Conservation (phyloP, 140 eudicot species). For the Anethum foeniculum region DNA sequence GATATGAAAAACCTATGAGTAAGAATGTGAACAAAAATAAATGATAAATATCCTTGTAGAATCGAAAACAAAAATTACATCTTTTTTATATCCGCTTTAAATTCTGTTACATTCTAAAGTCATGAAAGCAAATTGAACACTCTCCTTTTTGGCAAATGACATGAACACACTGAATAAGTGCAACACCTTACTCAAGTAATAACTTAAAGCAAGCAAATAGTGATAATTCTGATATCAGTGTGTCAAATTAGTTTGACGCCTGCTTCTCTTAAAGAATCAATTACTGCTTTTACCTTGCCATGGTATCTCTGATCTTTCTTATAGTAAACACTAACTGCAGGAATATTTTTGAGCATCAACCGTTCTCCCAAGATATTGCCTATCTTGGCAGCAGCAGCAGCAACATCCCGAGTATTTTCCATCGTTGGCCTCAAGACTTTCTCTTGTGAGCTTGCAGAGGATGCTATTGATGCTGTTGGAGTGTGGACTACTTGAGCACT, state of each 20-base stretch:
- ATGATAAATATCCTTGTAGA: background rate
- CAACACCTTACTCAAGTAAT: background rate
- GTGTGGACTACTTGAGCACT: constrained; percentile 79
- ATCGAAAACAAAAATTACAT: background rate
- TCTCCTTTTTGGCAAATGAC: background rate
- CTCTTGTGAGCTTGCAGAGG: constrained; percentile 86
- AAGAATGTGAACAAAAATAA: background rate
- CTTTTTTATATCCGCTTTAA: background rate
- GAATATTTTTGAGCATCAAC: constrained; percentile 40
- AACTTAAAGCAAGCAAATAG: background rate
- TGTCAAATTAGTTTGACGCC: constrained; percentile 60
- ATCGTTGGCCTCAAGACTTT: constrained; percentile 37
- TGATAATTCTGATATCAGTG: background rate
- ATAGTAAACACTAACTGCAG: constrained; percentile 60
- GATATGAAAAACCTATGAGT: background rate
- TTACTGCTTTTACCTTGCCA: constrained; percentile 82
- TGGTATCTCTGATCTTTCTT: constrained; percentile 77
- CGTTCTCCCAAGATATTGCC: constrained; percentile 79
- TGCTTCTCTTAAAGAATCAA: constrained; percentile 61
- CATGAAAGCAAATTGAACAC: background rate
- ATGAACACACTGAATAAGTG: background rate
- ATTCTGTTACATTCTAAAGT: background rate
- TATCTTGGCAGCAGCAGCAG: constrained; percentile 82
- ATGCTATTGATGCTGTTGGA: constrained; percentile 83
- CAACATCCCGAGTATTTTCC: constrained; percentile 65